Conservation (phyloP, 2,329 filamentous ascomycete species). For the Arthrobotrys megalospora region DNA sequence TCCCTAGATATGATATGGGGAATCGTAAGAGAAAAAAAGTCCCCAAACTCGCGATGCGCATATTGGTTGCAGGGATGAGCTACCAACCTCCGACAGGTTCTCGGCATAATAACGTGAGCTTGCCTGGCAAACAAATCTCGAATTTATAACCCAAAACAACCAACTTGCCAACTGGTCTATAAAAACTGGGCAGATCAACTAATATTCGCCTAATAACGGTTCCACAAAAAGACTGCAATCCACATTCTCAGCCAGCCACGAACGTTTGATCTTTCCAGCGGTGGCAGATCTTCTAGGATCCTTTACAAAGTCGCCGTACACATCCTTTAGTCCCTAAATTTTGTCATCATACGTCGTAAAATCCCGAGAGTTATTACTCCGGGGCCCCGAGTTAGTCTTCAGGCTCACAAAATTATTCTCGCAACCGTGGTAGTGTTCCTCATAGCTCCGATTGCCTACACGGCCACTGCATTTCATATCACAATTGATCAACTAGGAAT, state of each 20-base stretch:
- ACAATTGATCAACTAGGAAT: constrained; percentile 35
- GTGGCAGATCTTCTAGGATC: constrained; percentile 1
- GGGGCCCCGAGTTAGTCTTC: constrained; percentile 33
- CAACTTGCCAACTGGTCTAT: not conserved
- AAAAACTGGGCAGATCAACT: constrained; percentile 19
- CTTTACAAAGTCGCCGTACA: constrained; percentile 16
- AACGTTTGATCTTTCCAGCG: not conserved
- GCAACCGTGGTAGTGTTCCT: constrained; percentile 28
- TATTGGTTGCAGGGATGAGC: constrained; percentile 16
- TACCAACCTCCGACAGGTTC: constrained; percentile 23
- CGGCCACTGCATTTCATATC: constrained; percentile 31
- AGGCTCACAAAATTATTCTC: constrained; percentile 37
- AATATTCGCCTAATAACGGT: constrained; percentile 4
- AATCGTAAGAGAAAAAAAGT: constrained; percentile 6
- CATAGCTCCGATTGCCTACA: constrained; percentile 37
- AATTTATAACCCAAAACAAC: constrained; percentile 38
- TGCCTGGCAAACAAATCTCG: constrained; percentile 37
- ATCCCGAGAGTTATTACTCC: not conserved
- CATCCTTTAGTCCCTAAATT: not conserved
- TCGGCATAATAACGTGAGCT: constrained; percentile 39
- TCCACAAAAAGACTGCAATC: constrained; percentile 3
- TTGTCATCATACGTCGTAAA: not conserved
- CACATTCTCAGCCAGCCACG: constrained; percentile 40
- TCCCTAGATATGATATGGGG: constrained; percentile 19
- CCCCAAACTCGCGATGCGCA: constrained; percentile 40